These are phyloP conservation scores for Calocera cornea DNA, from an alignment of 768 basidiomycete genomes.

Conservation along the genomic window DNA sequence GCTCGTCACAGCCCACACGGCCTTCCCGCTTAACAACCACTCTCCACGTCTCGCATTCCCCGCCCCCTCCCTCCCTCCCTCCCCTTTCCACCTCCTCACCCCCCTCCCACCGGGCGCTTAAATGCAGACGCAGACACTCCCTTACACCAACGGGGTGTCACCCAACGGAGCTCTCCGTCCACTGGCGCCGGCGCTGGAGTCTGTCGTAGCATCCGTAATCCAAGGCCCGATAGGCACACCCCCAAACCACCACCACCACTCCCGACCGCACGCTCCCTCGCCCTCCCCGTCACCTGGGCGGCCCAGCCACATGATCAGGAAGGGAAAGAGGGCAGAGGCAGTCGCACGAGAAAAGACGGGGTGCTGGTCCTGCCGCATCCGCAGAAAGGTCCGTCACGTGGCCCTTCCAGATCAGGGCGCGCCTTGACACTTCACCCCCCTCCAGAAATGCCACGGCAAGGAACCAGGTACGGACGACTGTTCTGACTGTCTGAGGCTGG, in stretches of 20 bases:
- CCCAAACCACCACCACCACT: background rate
- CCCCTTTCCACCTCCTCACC: background rate
- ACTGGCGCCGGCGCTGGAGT: background rate
- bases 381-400: background rate
- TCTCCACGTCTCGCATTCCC: background rate
- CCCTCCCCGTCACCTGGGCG: background rate
- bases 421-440: background rate
- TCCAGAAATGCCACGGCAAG: slow-evolving; percentile 2
- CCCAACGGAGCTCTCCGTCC: background rate
- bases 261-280: background rate
- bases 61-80: background rate
- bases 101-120: background rate
- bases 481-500: slow-evolving; percentile 48
- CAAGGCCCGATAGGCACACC: background rate
- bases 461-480: background rate
- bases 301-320: background rate
- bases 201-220: background rate
- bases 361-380: background rate
- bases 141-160: background rate
- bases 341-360: slow-evolving; percentile 1
- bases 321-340: background rate
- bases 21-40: background rate
- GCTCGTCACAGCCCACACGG: background rate
- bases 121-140: background rate
- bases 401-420: background rate